A percentile compares a stretch with the other conserved stretches of the same genome.
These are phyloP conservation scores for Lepidopterella palustris DNA, from an alignment of 495 filamentous ascomycete genomes.

Conservation along the genomic window DNA sequence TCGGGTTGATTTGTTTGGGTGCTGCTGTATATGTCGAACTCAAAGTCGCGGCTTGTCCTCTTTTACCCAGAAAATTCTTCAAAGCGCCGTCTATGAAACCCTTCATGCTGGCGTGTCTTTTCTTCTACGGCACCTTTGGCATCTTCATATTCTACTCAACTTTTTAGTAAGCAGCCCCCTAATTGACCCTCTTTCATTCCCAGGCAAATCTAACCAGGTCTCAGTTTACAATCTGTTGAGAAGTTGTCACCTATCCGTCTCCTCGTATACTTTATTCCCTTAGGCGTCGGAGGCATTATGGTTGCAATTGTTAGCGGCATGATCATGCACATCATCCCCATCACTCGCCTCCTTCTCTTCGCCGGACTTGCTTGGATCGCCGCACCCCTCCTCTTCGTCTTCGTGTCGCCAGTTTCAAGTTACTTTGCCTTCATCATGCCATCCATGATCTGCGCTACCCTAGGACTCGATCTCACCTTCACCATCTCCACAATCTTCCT, in stretches of 20 bases:
- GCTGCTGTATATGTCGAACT: conserved; percentile 67
- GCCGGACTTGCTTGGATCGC: conserved; percentile 59
- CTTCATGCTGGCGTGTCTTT: conserved; percentile 59
- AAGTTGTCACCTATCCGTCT: conserved; percentile 59
- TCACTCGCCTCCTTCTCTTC: conserved; percentile 45
- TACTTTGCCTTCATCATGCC: conserved; percentile 76
- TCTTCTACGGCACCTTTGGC: conserved; percentile 69
- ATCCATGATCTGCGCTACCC: conserved; percentile 71
- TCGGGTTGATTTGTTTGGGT: conserved; percentile 52
- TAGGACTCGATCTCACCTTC: conserved; percentile 80
- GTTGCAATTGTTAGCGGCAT: conserved; percentile 66
- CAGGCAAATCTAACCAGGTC: neutral
- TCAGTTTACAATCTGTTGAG: conserved; percentile 61
- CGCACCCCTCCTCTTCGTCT: conserved; percentile 62
- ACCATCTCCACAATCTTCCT: conserved; percentile 75
- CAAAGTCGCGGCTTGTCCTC: conserved; percentile 63
- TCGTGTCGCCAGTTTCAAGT: conserved; percentile 51
- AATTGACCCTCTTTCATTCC: neutral
- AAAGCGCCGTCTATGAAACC: conserved; percentile 64
- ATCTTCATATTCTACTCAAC: conserved; percentile 73
- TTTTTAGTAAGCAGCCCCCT: conserved; percentile 60
- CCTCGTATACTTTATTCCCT: conserved; percentile 71
- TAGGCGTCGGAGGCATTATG: conserved; percentile 67
- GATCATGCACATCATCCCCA: conserved; percentile 65
- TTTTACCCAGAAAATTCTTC: conserved; percentile 72